A percentile compares a stretch with the other conserved stretches of the same genome.
These are phyloP conservation scores for Diutina pseudorugosa DNA, from an alignment of 1,139 yeast species.

Conservation along the genomic window DNA sequence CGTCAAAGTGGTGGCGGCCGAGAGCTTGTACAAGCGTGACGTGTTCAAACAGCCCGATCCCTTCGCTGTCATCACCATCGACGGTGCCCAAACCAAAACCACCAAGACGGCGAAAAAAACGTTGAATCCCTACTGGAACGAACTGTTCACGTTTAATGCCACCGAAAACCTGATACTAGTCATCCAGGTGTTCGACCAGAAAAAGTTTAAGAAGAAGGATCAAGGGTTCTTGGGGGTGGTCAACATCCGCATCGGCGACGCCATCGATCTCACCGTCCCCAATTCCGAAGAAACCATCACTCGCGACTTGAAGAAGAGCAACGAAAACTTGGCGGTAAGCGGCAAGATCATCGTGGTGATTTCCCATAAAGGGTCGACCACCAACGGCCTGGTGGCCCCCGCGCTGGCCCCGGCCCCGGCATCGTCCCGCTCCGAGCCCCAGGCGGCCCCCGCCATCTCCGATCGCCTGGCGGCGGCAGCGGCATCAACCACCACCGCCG, in stretches of 20 bases:
- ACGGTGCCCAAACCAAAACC: constrained; percentile 91
- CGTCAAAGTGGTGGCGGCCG: constrained; percentile 89
- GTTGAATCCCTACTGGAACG: constrained; percentile 96
- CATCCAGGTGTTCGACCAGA: constrained; percentile 92
- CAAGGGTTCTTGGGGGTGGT: constrained; percentile 98
- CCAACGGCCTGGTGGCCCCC: constrained; percentile 9
- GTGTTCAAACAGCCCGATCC: constrained; percentile 96
- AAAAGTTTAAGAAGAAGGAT: constrained; percentile 94
- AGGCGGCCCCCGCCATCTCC: background rate
- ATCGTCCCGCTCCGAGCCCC: constrained; percentile 9
- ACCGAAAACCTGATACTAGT: constrained; percentile 80
- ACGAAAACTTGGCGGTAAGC: constrained; percentile 82
- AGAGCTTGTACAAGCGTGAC: constrained; percentile 88
- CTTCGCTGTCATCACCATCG: constrained; percentile 92
- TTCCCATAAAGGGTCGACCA: constrained; percentile 25
- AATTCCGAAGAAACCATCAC: constrained; percentile 78
- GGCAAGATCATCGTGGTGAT: constrained; percentile 81
- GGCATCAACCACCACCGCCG: constrained; percentile 6
- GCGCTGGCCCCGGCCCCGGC: constrained; percentile 7
- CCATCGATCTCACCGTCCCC: constrained; percentile 54
- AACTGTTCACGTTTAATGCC: constrained; percentile 67
- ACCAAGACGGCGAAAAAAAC: constrained; percentile 92
- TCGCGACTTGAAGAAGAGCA: constrained; percentile 81
- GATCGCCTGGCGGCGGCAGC: constrained; percentile 6
- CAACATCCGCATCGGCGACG: constrained; percentile 82